Base-by-base conservation (phyloP, 164 flowering plant species). In the Magnolia changhungtana region DNA sequence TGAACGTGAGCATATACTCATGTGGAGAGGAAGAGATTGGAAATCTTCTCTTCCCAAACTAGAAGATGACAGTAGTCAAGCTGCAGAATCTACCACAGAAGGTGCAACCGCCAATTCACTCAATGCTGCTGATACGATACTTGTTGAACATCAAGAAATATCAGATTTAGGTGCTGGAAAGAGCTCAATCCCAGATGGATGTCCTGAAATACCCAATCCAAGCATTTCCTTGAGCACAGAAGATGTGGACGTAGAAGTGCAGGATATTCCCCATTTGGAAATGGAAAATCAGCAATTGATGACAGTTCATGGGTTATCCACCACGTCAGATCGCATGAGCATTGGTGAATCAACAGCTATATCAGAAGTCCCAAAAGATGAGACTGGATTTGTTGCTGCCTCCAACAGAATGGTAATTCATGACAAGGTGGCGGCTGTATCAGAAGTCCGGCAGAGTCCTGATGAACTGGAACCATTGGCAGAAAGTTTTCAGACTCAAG, bases 11-110 rank as follows among this genome's bases (percentile, higher is more conserved):
- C 95, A 91, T 84, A 89, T 95, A 72, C 92, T 95, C 18, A 84
- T 91, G 84, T 95, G 97, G 97, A 89, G 97, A 83, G 98, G 99
- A 75, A 82, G 78, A 63, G 85, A 92, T 18, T 93, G 98, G 98
- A 89, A 86, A 81, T 88, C 93, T 29, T 82, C 91, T 24, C 50
- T 89, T 50, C 72, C 78, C 51, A 82, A 78, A 58, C 79, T 67
- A 50, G 87, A 73, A 59, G 79, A 68, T 67, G 76, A 49, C 71
- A 13, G 5, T n/a, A 71, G 72, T 52, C 83, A 74, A 67, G 75
- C 52, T 7, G 73, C 75, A 18, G 81, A 70, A 69, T 72, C 75
- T 73, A 75, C 76, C 10, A 52, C 58, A 52, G 81, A 78, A 50
- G 72, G 61, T 73, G 73, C 52, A 72, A 51, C 31, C 76, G n/a